Percentiles rank a stretch among this genome's conserved stretches.
Evolutionary conservation across 2,329 filamentous ascomycete species (phyloP).

Genomic region (Ascocoryne sarcoides): DNA sequence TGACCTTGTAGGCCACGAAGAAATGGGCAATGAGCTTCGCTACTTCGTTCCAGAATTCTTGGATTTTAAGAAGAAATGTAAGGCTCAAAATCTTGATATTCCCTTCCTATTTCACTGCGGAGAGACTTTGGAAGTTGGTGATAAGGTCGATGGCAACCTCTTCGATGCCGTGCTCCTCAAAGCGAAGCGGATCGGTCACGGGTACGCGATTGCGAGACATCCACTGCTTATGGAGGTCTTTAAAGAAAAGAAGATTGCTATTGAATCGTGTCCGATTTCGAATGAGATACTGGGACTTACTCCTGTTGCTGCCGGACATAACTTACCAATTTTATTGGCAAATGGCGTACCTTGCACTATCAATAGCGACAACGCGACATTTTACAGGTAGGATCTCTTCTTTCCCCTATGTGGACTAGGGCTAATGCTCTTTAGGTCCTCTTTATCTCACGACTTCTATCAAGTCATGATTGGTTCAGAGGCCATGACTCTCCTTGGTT

Average conservation of each 20-base stretch:
- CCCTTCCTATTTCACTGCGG: constrained; percentile 72
- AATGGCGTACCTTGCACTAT: constrained; percentile 65
- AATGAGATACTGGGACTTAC: constrained; percentile 68
- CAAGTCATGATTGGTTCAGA: constrained; percentile 62
- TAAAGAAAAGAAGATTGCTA: constrained; percentile 53
- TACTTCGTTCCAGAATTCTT: constrained; percentile 48
- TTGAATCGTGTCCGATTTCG: constrained; percentile 71
- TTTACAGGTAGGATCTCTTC: constrained; percentile 49
- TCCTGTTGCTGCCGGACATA: constrained; percentile 54
- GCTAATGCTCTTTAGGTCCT: constrained; percentile 41
- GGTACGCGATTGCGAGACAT: constrained; percentile 60
- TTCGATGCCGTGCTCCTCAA: constrained; percentile 58
- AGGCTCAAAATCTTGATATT: constrained; percentile 41
- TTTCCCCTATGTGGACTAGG: neutral
- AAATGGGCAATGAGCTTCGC: constrained; percentile 52
- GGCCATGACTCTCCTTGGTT: constrained; percentile 59
- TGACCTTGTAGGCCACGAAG: constrained; percentile 60
- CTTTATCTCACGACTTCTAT: constrained; percentile 68
- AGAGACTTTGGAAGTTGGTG: constrained; percentile 61
- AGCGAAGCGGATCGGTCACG: constrained; percentile 64
- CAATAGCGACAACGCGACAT: constrained; percentile 65
- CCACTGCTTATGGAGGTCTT: constrained; percentile 57
- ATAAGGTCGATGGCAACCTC: constrained; percentile 57
- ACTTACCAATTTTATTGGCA: constrained; percentile 60
- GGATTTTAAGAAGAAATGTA: constrained; percentile 46